Conservation (phyloP, 2,329 filamentous ascomycete species). For the Eurotiales sp. region DNA sequence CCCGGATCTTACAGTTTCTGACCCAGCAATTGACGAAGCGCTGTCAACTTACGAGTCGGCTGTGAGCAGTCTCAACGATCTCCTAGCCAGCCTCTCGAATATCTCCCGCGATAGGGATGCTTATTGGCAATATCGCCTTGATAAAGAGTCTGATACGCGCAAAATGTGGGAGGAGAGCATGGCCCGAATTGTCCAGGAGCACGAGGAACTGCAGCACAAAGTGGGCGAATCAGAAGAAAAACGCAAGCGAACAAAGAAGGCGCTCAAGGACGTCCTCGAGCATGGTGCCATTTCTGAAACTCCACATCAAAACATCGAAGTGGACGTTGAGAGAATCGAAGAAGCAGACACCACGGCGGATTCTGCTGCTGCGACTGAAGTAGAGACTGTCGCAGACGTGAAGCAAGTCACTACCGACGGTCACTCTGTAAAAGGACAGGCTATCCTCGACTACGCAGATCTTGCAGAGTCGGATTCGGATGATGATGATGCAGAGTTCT, state of each 20-base stretch:
- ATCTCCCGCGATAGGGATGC: constrained; percentile 92
- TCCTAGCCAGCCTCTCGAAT: constrained; percentile 81
- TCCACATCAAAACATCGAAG: background rate
- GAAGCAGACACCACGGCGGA: constrained; percentile 14
- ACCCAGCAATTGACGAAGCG: constrained; percentile 72
- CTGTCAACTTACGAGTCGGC: constrained; percentile 83
- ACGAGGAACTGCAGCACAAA: constrained; percentile 82
- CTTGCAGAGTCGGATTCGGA: constrained; percentile 73
- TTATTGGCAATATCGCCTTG: constrained; percentile 94
- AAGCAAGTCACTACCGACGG: background rate
- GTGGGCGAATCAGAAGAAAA: constrained; percentile 89
- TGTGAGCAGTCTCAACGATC: constrained; percentile 77
- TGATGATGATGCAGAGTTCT: constrained; percentile 91
- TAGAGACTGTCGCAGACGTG: background rate
- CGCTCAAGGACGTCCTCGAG: constrained; percentile 80
- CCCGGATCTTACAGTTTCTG: constrained; percentile 68
- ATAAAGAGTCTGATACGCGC: constrained; percentile 85
- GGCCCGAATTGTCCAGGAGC: constrained; percentile 91
- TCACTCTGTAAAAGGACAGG: constrained; percentile 50
- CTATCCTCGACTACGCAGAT: constrained; percentile 66
- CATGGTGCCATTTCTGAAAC: constrained; percentile 38
- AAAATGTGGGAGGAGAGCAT: constrained; percentile 99
- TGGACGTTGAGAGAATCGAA: constrained; percentile 3
- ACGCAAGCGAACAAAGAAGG: constrained; percentile 82
- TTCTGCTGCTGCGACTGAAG: background rate